Evolutionary conservation across 495 filamentous ascomycete species (phyloP).

Genomic region (Penicillium atrosanguineum): DNA sequence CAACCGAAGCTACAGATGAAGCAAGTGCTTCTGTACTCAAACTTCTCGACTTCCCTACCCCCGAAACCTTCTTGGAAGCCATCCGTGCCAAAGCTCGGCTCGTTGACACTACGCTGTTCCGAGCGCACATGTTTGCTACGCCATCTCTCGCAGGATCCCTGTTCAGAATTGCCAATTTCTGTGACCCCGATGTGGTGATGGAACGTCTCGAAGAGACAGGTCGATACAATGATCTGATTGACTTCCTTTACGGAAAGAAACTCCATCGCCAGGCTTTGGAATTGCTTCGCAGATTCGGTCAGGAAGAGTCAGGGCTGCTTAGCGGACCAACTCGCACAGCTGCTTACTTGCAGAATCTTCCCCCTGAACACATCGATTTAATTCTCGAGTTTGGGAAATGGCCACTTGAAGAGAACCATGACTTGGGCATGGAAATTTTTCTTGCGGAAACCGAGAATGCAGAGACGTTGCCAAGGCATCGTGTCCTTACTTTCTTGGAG

Average conservation of each 20-base stretch:
- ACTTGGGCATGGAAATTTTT: constrained; percentile 93
- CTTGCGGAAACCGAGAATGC: constrained; percentile 92
- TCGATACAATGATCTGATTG: constrained; percentile 89
- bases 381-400: constrained; percentile 90
- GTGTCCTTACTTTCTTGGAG: constrained; percentile 71
- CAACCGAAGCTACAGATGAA: constrained; percentile 50
- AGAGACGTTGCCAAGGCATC: constrained; percentile 77
- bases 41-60: constrained; percentile 44
- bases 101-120: constrained; percentile 92
- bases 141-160: constrained; percentile 83
- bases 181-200: constrained; percentile 92
- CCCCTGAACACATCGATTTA: constrained; percentile 83
- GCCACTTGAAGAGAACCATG: constrained; percentile 70
- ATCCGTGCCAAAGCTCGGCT: constrained; percentile 73
- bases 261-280: constrained; percentile 86
- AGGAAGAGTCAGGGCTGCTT: constrained; percentile 53
- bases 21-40: constrained; percentile 46
- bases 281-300: constrained; percentile 78
- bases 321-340: constrained; percentile 78
- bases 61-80: constrained; percentile 61
- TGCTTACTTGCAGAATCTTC: constrained; percentile 83
- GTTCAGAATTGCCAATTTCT: constrained; percentile 96
- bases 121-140: constrained; percentile 85
- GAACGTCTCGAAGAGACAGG: constrained; percentile 85
- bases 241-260: constrained; percentile 95